Evolutionary conservation across 2,329 filamentous ascomycete genomes (phyloP), one percentile per base, ranked within the genome.

Genomic region (Clonostachys solani): DNA sequence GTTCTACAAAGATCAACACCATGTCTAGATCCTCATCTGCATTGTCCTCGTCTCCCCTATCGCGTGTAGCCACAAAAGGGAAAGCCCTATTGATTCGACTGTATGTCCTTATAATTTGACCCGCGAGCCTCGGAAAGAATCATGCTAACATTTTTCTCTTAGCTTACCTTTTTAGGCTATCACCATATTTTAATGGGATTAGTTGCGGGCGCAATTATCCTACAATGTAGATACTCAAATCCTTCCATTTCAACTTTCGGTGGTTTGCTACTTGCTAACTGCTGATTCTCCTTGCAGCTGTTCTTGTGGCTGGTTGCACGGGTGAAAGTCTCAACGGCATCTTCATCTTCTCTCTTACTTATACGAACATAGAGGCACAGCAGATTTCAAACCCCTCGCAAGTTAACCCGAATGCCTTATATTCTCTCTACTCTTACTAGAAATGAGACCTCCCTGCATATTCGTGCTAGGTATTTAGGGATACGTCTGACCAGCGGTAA

Each of bases 301-400:
- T 99, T 54, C 73, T 99, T 60, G 77, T 97, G 56, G 92, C 94
- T 60, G 94, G 94, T 60, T 99, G 94, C 71, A 97, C 94, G 6
- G 96, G 92, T 10, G 96, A 92, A 18, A 38, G 17, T 47, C 96
- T 97, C 58, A 94, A 94, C 29, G 84, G 86, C 63, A 97, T 99
- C 69, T 99, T 96, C 78, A 83, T 99, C 57, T 89, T 99, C 55
- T 95, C 92, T 17, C 82, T 99, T 60, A 97, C 95, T 81, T 99
- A 96, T 74, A 75, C 95, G 65, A 77, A 81, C 53, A 96, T 96
- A 71, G 83, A 84, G 16, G 88, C 94, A 4, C 75, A 80, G 33
- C 92, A 92, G 56, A 84, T 89, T 57, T 87, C 90, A 18, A 18
- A 12, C 3, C 12, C 36, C 6, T 80, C 92, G 10, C 92, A 97